Conservation (phyloP, 2,329 filamentous ascomycete species). For the Colletotrichum echinochloae region DNA sequence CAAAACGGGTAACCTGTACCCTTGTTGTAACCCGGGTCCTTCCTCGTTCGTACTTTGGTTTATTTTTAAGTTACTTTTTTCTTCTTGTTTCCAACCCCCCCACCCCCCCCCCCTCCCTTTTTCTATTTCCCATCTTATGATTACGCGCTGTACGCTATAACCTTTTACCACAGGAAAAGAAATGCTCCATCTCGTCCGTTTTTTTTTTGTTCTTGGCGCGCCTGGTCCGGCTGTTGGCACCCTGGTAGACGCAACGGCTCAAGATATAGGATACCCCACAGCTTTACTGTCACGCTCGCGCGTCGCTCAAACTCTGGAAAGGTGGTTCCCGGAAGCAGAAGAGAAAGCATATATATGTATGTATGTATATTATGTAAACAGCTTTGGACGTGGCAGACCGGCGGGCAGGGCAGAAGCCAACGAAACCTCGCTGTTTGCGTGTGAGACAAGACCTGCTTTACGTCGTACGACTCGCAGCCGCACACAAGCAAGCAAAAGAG, state of each 20-base stretch:
- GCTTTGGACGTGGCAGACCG: neutral
- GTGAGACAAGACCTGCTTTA: neutral
- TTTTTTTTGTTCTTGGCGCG: neutral
- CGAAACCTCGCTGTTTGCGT: neutral
- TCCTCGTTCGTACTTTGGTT: slow-evolving; percentile 28
- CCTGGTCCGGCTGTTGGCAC: neutral
- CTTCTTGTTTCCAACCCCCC: no score
- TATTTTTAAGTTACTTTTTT: slow-evolving; percentile 2
- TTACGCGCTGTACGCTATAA: neutral
- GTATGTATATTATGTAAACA: neutral
- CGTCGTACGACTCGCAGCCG: neutral
- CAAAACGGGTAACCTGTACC: slow-evolving; percentile 20
- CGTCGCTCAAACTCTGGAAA: neutral
- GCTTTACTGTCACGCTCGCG: neutral
- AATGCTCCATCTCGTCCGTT: slow-evolving; percentile 7
- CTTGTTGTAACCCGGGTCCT: slow-evolving; percentile 27
- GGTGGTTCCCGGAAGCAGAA: neutral
- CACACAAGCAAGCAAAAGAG: neutral
- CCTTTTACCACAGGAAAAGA: slow-evolving; percentile 17
- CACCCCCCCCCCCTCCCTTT: no score
- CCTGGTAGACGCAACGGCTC: neutral
- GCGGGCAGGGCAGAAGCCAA: neutral
- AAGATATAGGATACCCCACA: neutral
- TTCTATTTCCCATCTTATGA: neutral
- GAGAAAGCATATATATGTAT: neutral